A percentile compares a stretch with the other conserved stretches of the same genome.
These are phyloP conservation scores for Chalciporus sp. DNA, from an alignment of 1,284 basidiomycete species.

Conservation along the genomic window DNA sequence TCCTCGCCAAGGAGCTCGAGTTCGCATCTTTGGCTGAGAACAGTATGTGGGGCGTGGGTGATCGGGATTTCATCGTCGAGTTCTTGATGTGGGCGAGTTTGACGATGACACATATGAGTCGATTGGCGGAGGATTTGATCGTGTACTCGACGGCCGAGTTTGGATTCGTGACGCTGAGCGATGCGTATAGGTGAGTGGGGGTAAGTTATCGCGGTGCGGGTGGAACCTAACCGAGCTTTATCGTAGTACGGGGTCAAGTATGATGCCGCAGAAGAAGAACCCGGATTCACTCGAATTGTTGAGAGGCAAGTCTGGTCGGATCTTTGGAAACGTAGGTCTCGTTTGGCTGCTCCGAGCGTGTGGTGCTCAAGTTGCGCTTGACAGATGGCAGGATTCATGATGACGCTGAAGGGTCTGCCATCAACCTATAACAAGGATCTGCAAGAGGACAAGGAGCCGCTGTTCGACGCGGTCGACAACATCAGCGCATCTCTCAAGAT, in stretches of 20 bases:
- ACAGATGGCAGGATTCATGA: slow-evolving; percentile 97
- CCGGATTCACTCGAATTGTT: slow-evolving; percentile 95
- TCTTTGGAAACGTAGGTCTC: slow-evolving; percentile 82
- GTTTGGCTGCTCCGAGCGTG: background rate
- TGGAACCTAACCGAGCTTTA: slow-evolving; percentile 1
- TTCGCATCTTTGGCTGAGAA: slow-evolving; percentile 88
- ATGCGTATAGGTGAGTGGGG: slow-evolving; percentile 85
- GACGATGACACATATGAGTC: slow-evolving; percentile 91
- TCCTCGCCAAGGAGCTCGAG: slow-evolving; percentile 83
- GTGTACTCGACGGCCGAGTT: slow-evolving; percentile 97
- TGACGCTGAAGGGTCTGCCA: slow-evolving; percentile 96
- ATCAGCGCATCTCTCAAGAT: slow-evolving; percentile 90
- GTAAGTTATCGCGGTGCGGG: background rate
- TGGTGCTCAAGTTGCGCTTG: slow-evolving; percentile 1
- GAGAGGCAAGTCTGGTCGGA: slow-evolving; percentile 92
- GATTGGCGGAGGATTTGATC: slow-evolving; percentile 95
- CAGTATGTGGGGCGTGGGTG: slow-evolving; percentile 93
- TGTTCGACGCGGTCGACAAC: slow-evolving; percentile 94
- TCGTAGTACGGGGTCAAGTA: slow-evolving; percentile 91
- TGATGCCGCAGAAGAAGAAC: slow-evolving; percentile 99
- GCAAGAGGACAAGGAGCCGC: slow-evolving; percentile 97
- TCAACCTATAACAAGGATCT: slow-evolving; percentile 99
- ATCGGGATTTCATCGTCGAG: slow-evolving; percentile 96
- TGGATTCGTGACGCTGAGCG: slow-evolving; percentile 91
- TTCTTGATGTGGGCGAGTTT: slow-evolving; percentile 97